A percentile compares a stretch with the other conserved stretches of the same genome.
Conservation (phyloP, 2,329 filamentous ascomycete species). For the Decorospora gaudefroyi region DNA sequence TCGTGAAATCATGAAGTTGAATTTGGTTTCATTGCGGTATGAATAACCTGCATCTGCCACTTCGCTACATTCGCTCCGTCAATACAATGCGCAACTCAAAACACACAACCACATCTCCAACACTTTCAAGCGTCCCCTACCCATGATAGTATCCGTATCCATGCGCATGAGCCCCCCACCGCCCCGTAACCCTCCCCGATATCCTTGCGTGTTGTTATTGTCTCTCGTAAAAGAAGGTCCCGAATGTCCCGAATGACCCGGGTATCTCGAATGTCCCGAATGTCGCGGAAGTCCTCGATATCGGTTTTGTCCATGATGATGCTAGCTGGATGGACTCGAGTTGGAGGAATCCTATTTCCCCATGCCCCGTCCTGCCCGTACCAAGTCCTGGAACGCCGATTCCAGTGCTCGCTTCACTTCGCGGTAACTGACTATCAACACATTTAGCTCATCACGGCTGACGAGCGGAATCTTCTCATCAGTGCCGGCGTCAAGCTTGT, state of each 20-base stretch:
- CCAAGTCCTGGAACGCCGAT: slow-evolving; percentile 63
- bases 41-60: slow-evolving; percentile 7
- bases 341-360: slow-evolving; percentile 33
- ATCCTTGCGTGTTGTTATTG: not conserved
- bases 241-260: too few relatives aligned
- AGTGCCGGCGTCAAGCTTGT: slow-evolving; percentile 87
- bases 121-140: not conserved
- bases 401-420: slow-evolving; percentile 74
- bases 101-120: slow-evolving; percentile 1
- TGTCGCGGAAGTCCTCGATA: not conserved
- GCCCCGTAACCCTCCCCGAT: not conserved
- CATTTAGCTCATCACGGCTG: slow-evolving; percentile 87
- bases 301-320: not conserved
- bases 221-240: too few relatives aligned
- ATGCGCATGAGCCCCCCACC: not conserved
- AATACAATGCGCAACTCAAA: slow-evolving; percentile 9
- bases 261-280: too few relatives aligned
- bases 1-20: too few relatives aligned
- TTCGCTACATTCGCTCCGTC: slow-evolving; percentile 1
- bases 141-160: not conserved
- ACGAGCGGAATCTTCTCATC: slow-evolving; percentile 86
- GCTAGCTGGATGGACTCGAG: slow-evolving; percentile 16
- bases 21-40: slow-evolving; percentile 9
- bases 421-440: slow-evolving; percentile 86
- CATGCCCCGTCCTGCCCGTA: slow-evolving; percentile 39